Percentiles rank a stretch among this genome's conserved stretches.
These are phyloP conservation scores for Circinella umbellata DNA, from an alignment of 371 early-diverging fungal genomes.

Conservation along the genomic window DNA sequence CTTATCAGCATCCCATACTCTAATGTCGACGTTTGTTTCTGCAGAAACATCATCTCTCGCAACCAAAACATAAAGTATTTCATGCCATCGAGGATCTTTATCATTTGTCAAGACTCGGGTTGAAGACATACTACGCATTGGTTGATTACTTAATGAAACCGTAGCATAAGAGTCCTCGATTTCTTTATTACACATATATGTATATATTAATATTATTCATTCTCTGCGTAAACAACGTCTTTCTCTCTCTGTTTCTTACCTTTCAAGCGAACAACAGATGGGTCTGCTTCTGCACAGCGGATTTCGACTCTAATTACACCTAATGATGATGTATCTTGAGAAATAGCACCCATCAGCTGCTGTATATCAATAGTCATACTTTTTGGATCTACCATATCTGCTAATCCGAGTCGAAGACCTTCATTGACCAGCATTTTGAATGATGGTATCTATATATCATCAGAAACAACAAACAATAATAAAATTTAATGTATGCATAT, in stretches of 20 bases:
- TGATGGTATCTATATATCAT: conserved; percentile 32
- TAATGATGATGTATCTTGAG: conserved; percentile 42
- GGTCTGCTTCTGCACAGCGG: conserved; percentile 31
- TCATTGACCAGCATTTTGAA: conserved; percentile 46
- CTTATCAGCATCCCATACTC: conserved; percentile 56
- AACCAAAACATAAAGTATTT: conserved; percentile 39
- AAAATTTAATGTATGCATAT: too few relatives aligned
- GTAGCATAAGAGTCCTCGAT: conserved; percentile 49
- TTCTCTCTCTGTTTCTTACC: conserved; percentile 19
- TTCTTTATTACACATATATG: conserved; percentile 17
- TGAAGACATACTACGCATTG: conserved; percentile 34
- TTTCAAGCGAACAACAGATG: conserved; percentile 22
- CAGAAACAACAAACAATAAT: too few relatives aligned
- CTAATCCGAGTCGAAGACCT: conserved; percentile 40
- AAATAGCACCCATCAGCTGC: conserved; percentile 33
- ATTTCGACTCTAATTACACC: conserved; percentile 45
- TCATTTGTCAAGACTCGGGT: conserved; percentile 51
- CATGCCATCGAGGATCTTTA: conserved; percentile 48
- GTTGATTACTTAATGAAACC: conserved; percentile 42
- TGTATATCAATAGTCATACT: conserved; percentile 46
- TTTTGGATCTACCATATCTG: conserved; percentile 50
- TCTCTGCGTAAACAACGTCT: background rate
- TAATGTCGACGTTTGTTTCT: conserved; percentile 42
- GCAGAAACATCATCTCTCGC: conserved; percentile 43
- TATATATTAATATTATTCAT: background rate